Percentiles rank a stretch among this genome's conserved stretches.
Conservation (phyloP, 208 protist species). For the Kentomonas sorsogonicus region DNA sequence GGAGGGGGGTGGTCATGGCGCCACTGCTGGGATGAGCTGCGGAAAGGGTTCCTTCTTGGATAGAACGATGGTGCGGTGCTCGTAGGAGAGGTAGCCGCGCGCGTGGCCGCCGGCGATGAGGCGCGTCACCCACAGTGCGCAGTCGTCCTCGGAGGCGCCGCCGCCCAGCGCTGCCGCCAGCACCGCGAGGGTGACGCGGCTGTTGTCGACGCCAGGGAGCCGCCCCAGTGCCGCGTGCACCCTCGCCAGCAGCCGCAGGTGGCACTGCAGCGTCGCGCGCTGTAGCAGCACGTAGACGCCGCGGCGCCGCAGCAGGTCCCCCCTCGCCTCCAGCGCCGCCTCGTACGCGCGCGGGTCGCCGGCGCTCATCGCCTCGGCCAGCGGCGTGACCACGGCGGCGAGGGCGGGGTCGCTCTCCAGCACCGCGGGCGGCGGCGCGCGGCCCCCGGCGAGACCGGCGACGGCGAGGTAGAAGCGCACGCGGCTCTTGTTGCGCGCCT, state of each 20-base stretch:
- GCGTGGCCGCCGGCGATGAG: conserved; percentile 67
- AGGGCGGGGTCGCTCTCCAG: conserved; percentile 36
- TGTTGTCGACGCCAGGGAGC: conserved; percentile 52
- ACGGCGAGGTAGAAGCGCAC: conserved; percentile 74
- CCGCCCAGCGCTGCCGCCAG: conserved; percentile 46
- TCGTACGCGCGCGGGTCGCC: conserved; percentile 49
- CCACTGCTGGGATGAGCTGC: conserved; percentile 12
- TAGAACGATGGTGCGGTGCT: conserved; percentile 76
- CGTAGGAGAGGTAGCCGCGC: conserved; percentile 75
- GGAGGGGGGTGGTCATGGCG: neutral
- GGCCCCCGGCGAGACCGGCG: conserved; percentile 47
- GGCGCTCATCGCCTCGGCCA: conserved; percentile 38
- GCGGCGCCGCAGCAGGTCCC: conserved; percentile 39
- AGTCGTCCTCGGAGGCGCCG: conserved; percentile 17
- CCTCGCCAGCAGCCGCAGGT: conserved; percentile 53
- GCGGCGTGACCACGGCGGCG: conserved; percentile 34
- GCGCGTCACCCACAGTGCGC: conserved; percentile 52
- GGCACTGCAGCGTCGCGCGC: conserved; percentile 55
- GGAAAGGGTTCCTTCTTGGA: conserved; percentile 69
- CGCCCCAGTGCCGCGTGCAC: conserved; percentile 43
- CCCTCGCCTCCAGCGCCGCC: conserved; percentile 36
- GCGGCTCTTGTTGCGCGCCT: conserved; percentile 73
- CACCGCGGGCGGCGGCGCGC: conserved; percentile 38
- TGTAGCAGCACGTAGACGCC: conserved; percentile 72
- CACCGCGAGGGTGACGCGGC: conserved; percentile 50